Percentiles rank a stretch among this genome's conserved stretches.
phyloP scores from a whole-genome alignment of 2,329 filamentous ascomycete species.

The Coniochaeta ligniaria region DNA sequence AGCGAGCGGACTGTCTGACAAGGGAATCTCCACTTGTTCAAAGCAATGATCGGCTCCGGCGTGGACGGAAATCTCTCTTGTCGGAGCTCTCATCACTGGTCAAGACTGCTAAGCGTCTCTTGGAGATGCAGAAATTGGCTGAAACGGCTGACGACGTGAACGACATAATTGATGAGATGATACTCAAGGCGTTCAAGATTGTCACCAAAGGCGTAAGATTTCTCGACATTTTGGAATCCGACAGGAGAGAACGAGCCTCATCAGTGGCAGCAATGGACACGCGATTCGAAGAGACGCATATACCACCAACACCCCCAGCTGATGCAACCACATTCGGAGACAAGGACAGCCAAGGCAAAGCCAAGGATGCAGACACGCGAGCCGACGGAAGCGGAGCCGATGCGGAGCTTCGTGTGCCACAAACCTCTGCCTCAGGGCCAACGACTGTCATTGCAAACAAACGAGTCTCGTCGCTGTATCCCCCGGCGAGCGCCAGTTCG shows the following conservation, averaged over 20 bases:
- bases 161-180: conserved; percentile 83
- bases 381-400: conserved; percentile 21
- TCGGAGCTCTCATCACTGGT: conserved; percentile 86
- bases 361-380: conserved; percentile 33
- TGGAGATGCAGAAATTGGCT: conserved; percentile 56
- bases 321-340: conserved; percentile 44
- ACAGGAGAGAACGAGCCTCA: conserved; percentile 40
- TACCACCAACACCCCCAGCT: conserved; percentile 57
- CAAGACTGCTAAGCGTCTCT: conserved; percentile 78
- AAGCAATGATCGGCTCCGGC: conserved; percentile 66
- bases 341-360: conserved; percentile 15
- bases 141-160: conserved; percentile 53
- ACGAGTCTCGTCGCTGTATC: conserved; percentile 39
- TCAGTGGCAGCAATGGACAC: conserved; percentile 54
- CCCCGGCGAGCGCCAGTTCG: conserved; percentile 12
- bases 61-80: conserved; percentile 77
- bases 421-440: conserved; percentile 28
- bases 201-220: conserved; percentile 88
- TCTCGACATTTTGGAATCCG: conserved; percentile 73
- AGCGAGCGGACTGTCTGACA: conserved; percentile 81
- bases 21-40: conserved; percentile 71
- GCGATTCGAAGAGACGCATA: conserved; percentile 48
- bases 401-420: conserved; percentile 25
- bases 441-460: conserved; percentile 28
- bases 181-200: conserved; percentile 87